These are phyloP conservation scores for Mimosa bimucronata DNA, from an alignment of 306 rosid species.

Conservation along the genomic window DNA sequence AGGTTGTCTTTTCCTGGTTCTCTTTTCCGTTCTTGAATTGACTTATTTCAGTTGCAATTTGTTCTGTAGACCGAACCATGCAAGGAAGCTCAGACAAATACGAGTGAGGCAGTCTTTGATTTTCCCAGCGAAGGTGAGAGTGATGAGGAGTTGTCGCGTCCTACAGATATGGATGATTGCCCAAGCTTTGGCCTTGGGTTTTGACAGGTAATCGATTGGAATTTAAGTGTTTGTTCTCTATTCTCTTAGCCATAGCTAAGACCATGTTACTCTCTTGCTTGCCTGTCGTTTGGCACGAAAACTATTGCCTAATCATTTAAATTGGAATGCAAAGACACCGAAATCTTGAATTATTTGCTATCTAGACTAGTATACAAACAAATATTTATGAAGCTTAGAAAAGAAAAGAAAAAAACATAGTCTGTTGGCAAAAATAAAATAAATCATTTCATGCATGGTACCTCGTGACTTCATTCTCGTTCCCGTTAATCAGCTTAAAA, in stretches of 20 bases:
- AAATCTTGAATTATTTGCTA: not conserved
- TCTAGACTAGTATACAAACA: not conserved
- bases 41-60: slow-evolving; percentile 25
- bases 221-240: slow-evolving; percentile 5
- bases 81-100: slow-evolving; percentile 42
- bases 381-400: not conserved
- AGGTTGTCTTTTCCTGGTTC: slow-evolving; percentile 12
- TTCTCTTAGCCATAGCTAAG: not conserved
- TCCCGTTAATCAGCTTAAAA: not conserved
- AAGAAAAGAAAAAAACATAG: not conserved
- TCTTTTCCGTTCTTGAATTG: slow-evolving; percentile 21
- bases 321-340: slow-evolving; percentile 1
- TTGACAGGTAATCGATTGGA: slow-evolving; percentile 42
- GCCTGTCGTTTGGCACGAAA: not conserved
- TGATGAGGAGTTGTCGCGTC: slow-evolving; percentile 41
- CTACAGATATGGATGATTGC: slow-evolving; percentile 35
- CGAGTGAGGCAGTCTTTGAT: slow-evolving; percentile 37
- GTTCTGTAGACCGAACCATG: slow-evolving; percentile 44
- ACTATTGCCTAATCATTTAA: slow-evolving; percentile 8
- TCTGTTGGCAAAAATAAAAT: not conserved
- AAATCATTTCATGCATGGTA: not conserved
- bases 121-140: slow-evolving; percentile 34
- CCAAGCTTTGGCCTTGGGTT: slow-evolving; percentile 89
- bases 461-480: not conserved
- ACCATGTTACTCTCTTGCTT: not conserved